Conservation (phyloP, 352 stramenopile species). For the Plasmopara halstedii region DNA sequence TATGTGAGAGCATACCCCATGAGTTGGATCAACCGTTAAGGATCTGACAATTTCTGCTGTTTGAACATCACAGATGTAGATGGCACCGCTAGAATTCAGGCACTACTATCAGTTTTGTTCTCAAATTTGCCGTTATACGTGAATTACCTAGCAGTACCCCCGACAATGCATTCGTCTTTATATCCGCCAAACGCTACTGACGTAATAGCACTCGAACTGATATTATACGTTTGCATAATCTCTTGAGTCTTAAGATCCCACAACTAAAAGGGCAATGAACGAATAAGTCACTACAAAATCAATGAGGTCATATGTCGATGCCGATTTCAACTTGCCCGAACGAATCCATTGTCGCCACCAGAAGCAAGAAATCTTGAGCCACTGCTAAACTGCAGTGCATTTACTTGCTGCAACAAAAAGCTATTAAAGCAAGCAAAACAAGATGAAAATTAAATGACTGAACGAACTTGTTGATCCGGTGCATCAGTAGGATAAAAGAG, state of each 20-base stretch:
- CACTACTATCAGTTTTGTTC: background rate
- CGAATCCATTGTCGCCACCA: conserved; percentile 42
- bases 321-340: conserved; percentile 23
- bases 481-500: conserved; percentile 52
- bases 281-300: background rate
- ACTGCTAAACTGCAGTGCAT: conserved; percentile 59
- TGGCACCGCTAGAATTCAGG: conserved; percentile 31
- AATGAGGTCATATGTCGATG: background rate
- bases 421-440: background rate
- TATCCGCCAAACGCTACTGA: conserved; percentile 61
- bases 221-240: conserved; percentile 52
- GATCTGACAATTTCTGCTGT: conserved; percentile 41
- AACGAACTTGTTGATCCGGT: conserved; percentile 27
- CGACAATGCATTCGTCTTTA: conserved; percentile 68
- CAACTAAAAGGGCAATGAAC: conserved; percentile 15
- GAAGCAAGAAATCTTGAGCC: conserved; percentile 63
- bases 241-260: conserved; percentile 77
- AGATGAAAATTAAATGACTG: background rate
- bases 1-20: conserved; percentile 17
- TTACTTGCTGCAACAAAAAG: conserved; percentile 35
- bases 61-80: conserved; percentile 59
- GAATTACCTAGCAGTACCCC: conserved; percentile 49
- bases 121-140: background rate
- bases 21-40: conserved; percentile 36
- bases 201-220: conserved; percentile 54